phyloP scores from a whole-genome alignment of 2,329 filamentous ascomycete species.

The Fusarium pseudonygamai region DNA sequence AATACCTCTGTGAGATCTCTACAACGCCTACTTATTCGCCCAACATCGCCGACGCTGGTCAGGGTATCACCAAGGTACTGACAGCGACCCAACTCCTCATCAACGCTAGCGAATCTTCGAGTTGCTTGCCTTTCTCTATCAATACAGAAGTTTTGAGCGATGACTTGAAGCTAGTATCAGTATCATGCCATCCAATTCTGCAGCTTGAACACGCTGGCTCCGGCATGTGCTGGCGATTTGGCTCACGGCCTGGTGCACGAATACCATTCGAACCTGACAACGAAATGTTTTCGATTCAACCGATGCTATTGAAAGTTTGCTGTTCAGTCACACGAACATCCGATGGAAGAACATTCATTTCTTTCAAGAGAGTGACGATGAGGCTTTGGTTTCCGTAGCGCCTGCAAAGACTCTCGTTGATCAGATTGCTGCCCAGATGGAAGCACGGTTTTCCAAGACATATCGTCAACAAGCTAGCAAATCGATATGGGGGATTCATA shows the following conservation, averaged over 20 bases:
- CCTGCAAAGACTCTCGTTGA: slow-evolving; percentile 86
- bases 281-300: slow-evolving; percentile 77
- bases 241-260: slow-evolving; percentile 72
- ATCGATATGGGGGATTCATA: slow-evolving; percentile 83
- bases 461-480: slow-evolving; percentile 67
- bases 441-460: slow-evolving; percentile 76
- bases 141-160: not conserved
- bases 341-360: slow-evolving; percentile 85
- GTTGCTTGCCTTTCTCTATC: slow-evolving; percentile 15
- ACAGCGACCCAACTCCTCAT: slow-evolving; percentile 9
- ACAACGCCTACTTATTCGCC: slow-evolving; percentile 18
- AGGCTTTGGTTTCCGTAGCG: slow-evolving; percentile 79
- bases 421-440: slow-evolving; percentile 82
- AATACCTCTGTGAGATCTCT: slow-evolving; percentile 32
- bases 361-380: slow-evolving; percentile 75
- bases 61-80: slow-evolving; percentile 16
- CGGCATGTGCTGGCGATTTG: slow-evolving; percentile 79
- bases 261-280: slow-evolving; percentile 80
- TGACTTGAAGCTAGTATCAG: not conserved
- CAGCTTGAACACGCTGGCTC: slow-evolving; percentile 76
- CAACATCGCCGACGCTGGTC: slow-evolving; percentile 12
- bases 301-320: slow-evolving; percentile 73
- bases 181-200: slow-evolving; percentile 53
- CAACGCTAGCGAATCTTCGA: not conserved
- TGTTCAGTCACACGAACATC: slow-evolving; percentile 81